Evolutionary conservation across 305 asterid genomes (phyloP).

Genomic region (Fraxinus ornus): DNA sequence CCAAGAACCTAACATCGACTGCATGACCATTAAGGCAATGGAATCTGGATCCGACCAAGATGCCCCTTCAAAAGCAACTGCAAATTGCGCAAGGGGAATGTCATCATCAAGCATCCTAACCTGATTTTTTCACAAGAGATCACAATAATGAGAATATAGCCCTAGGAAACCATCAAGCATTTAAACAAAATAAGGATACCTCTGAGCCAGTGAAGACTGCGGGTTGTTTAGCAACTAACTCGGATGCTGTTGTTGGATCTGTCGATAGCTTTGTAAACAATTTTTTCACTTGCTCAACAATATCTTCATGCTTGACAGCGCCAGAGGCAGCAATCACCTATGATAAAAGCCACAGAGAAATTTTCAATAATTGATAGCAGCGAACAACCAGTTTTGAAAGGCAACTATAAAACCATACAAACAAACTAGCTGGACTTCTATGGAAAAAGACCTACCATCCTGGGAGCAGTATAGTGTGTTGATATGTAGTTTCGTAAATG

Average conservation of each 20-base stretch:
- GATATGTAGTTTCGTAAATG: constrained; percentile 60
- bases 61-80: constrained; percentile 72
- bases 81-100: constrained; percentile 61
- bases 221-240: constrained; percentile 66
- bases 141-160: constrained; percentile 10
- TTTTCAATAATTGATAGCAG: background rate
- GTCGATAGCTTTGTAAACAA: constrained; percentile 66
- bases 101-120: constrained; percentile 82
- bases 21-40: constrained; percentile 68
- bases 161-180: constrained; percentile 13
- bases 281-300: constrained; percentile 67
- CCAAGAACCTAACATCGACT: constrained; percentile 78
- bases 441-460: constrained; percentile 49
- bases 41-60: constrained; percentile 81
- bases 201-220: constrained; percentile 88
- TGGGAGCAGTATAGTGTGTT: constrained; percentile 75
- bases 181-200: constrained; percentile 42
- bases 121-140: constrained; percentile 35
- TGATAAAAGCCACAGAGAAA: constrained; percentile 22
- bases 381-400: constrained; percentile 13
- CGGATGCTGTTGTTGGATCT: constrained; percentile 58
- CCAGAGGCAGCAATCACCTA: constrained; percentile 79
- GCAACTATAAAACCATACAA: background rate
- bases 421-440: background rate
- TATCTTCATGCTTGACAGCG: constrained; percentile 77